Conservation (phyloP, 352 stramenopile species). For the Stramenopiles sp. region DNA sequence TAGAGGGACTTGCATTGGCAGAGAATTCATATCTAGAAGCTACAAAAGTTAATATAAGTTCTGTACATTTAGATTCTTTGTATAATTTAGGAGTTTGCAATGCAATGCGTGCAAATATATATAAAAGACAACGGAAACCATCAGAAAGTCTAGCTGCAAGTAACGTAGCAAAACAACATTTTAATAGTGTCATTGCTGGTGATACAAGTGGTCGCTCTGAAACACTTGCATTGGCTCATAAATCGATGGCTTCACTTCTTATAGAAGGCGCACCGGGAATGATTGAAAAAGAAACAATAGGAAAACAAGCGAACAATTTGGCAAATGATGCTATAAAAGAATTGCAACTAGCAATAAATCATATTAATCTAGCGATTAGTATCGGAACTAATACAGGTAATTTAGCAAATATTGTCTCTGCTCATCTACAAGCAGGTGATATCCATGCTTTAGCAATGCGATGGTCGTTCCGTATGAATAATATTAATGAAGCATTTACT, state of each 20-base stretch:
- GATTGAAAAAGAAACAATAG: background rate
- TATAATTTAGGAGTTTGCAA: background rate
- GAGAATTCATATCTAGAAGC: background rate
- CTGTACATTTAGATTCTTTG: background rate
- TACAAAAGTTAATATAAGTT: background rate
- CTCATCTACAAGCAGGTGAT: background rate
- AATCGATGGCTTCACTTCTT: background rate
- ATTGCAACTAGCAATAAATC: background rate
- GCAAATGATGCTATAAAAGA: background rate
- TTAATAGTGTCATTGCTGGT: background rate
- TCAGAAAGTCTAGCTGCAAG: background rate
- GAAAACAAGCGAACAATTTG: background rate
- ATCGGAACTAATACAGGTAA: background rate
- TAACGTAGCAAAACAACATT: background rate
- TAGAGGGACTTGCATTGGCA: background rate
- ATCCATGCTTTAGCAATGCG: background rate
- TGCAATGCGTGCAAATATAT: background rate
- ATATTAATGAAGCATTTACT: background rate
- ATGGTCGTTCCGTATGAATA: background rate
- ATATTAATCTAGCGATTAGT: background rate
- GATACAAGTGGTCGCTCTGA: background rate
- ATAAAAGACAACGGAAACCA: background rate
- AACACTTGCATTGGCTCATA: background rate
- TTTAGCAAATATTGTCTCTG: background rate
- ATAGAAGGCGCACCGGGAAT: background rate